phyloP scores from a whole-genome alignment of 208 protist species.

The Wallacemonas sp. region DNA sequence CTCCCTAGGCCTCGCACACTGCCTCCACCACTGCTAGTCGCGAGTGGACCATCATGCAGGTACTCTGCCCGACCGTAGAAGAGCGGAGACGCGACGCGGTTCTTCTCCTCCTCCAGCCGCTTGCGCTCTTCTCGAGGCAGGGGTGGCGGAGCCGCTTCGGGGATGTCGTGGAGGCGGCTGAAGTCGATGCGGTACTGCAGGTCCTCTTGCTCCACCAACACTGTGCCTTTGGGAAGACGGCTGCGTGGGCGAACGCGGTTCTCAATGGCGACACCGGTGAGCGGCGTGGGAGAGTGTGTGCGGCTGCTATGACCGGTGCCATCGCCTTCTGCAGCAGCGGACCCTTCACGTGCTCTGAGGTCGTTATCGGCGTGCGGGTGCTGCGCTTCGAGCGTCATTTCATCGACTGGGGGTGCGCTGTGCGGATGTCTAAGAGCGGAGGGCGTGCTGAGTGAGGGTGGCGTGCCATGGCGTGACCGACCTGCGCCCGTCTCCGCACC shows the following conservation, averaged over 20 bases:
- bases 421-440: no score
- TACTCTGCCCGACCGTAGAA: slow-evolving; percentile 40
- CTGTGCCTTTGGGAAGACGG: slow-evolving; percentile 28
- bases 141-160: slow-evolving; percentile 50
- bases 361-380: background rate
- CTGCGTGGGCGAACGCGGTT: slow-evolving; percentile 40
- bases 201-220: slow-evolving; percentile 31
- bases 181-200: slow-evolving; percentile 36
- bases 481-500: no score
- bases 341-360: no score
- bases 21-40: background rate
- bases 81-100: slow-evolving; percentile 48
- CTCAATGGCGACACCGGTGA: slow-evolving; percentile 36
- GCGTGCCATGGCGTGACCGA: no score
- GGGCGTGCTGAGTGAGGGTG: no score
- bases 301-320: slow-evolving; percentile 3
- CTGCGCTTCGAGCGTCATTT: no score
- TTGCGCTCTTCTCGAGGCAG: slow-evolving; percentile 33
- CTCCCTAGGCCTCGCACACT: background rate
- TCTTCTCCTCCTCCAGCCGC: slow-evolving; percentile 27
- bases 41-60: slow-evolving; percentile 7
- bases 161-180: slow-evolving; percentile 25
- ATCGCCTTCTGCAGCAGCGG: no score
- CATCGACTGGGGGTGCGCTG: no score
- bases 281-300: slow-evolving; percentile 2